These are phyloP conservation scores for Linnemannia schmuckeri DNA, from an alignment of 192 early-diverging fungal genomes.

Conservation along the genomic window DNA sequence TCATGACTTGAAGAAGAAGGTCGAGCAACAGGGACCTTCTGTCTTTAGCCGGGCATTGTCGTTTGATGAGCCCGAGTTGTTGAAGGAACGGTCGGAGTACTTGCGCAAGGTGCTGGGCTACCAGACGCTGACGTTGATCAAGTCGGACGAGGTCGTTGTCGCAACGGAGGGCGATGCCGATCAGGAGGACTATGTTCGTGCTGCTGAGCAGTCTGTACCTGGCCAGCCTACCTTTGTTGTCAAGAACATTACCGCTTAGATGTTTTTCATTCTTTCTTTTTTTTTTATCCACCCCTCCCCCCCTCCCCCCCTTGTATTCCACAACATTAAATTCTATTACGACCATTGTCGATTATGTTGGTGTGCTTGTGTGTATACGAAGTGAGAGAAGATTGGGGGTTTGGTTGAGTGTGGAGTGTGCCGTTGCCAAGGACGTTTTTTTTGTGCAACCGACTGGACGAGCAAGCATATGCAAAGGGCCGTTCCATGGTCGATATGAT, in stretches of 20 bases:
- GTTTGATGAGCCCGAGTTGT: conserved; percentile 86
- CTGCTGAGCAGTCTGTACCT: conserved; percentile 67
- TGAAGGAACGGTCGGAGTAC: conserved; percentile 66
- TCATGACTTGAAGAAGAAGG: conserved; percentile 88
- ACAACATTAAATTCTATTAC: background rate
- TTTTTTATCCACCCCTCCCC: no score
- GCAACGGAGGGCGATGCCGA: conserved; percentile 37
- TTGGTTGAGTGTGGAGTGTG: no score
- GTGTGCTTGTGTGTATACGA: background rate
- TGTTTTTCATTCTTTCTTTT: background rate
- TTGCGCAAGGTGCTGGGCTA: conserved; percentile 73
- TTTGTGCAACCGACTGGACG: no score
- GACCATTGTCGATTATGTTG: background rate
- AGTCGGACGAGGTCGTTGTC: conserved; percentile 53
- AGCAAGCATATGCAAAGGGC: no score
- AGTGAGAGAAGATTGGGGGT: no score
- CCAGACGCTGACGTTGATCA: conserved; percentile 64
- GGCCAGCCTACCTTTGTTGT: conserved; percentile 69
- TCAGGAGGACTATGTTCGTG: conserved; percentile 63
- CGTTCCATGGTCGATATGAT: no score
- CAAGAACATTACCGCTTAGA: conserved; percentile 61
- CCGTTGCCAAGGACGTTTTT: no score
- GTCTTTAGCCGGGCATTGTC: conserved; percentile 86
- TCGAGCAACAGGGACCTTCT: conserved; percentile 71
- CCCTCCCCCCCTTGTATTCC: background rate